Base-by-base conservation (phyloP, 2,329 filamentous ascomycete genomes). In the Exophiala viscosa region DNA sequence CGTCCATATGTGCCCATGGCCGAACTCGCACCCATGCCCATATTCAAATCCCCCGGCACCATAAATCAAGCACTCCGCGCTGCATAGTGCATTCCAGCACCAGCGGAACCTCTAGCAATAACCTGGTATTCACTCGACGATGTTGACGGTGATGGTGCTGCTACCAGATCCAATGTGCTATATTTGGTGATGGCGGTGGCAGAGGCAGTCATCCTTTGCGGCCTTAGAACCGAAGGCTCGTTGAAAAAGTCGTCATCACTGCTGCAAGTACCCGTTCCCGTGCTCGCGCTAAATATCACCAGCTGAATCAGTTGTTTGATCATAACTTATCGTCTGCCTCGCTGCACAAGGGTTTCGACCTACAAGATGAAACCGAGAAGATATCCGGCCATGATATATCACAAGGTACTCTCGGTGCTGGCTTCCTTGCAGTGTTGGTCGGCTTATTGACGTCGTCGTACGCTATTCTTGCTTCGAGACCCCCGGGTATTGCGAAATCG, bases 201-300 rank as follows among this genome's bases (percentile, higher is more conserved):
- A n/a, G n/a, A n/a, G n/a, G 52, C 56, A 15, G 58, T 57, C 32
- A 54, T 61, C 42, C 59, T 39, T 23, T 32, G 54, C 13, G 52
- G 54, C 40, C 57, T 49, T 47, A 60, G 47, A 14, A 54, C 57
- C 14, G 59, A 61, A 23, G 56, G 56, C 34, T 61, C 59, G 32
- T 57, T 48, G 51, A 58, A 61, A 44, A 61, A 61, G 32, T 54
- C 54, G 35, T 56, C 51, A 17, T 61, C 57, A n/a, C 34, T 17
- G 14, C 34, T 17, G 48, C 45, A 42, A 15, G 15, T 33, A 14
- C 49, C 31, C 14, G 31, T n/a, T 31, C 39, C 34, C 1, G 49
- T 50, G 33, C 54, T 50, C 3, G 50, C 50, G 23, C 54, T 57
- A 50, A 53, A 53, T 18, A 57, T 34, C 39, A 28, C 23, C 23